Evolutionary conservation across 257 asterid species (phyloP), one percentile per base, ranked within the genome.

Genomic region (Solanum neorickii): DNA sequence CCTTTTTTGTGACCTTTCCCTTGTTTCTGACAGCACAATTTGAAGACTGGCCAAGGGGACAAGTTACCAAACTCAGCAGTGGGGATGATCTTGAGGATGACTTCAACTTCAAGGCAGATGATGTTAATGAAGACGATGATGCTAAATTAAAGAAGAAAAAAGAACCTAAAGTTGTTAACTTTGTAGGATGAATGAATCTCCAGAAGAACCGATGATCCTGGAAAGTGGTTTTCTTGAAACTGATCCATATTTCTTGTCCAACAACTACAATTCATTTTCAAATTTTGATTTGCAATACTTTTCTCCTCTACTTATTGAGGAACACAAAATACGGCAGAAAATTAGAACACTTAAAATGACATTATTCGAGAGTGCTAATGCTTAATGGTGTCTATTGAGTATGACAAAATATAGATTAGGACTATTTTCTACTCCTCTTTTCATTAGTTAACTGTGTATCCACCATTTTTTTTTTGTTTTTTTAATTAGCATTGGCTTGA

Each of bases 21-120:
- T 78, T 39, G 76, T 86, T 72, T 89, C 33, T 74, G 84, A 13
- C 92, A 92, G 95, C 84, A 83, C 91, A 88, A 86, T 82, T 78
- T 66, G 86, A 92, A 84, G 94, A 90, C 88, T 91, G 89, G 86
- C 94, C 94, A 21, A 93, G 92, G 31, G 89, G 88, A 84, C 91
- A 90, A 83, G 89, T 94, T 86, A 97, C 94, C 39, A 94, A 89
- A 90, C 90, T 97, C 47, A 25, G 66, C 27, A 90, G 99, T 5
- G 99, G 99, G 14, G 99, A 97, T 68, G 99, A 97, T 91, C 98
- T 96, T 10, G 99, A 96, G 89, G 99, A 97, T 39, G 99, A 97
- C 91, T 97, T 95, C 87, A 86, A 97, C 91, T 94, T 95, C 86
- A 83, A 86, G 72, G 23, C 92, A 0, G 90, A 60, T 47, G 93